Conservation (phyloP, 73 alveolate species). For the Effrenium voratum region DNA sequence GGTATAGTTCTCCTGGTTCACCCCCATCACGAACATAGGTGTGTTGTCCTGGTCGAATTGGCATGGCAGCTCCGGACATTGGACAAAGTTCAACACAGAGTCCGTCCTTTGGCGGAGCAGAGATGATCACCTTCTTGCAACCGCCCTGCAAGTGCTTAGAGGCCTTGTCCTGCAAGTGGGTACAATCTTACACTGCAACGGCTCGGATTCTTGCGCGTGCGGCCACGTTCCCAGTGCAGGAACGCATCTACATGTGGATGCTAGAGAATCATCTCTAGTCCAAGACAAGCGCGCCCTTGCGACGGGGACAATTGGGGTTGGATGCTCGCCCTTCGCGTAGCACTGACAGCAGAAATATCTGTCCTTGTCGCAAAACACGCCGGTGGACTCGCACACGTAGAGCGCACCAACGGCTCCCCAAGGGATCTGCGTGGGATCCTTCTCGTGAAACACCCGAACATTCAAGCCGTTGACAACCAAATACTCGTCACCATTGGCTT, state of each 20-base stretch:
- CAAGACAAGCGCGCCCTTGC: too few species aligned
- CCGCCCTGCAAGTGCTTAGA: conserved; percentile 98
- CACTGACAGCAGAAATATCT: not conserved
- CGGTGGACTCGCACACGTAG: conserved; percentile 98
- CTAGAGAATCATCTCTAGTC: not conserved
- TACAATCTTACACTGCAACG: not conserved
- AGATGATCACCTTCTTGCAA: conserved; percentile 98
- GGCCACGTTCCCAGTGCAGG: not conserved
- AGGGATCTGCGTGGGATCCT: conserved; percentile 96
- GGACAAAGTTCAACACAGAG: conserved; percentile 9
- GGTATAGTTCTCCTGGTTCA: conserved; percentile 97
- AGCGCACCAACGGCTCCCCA: conserved; percentile 98
- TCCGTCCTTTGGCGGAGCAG: conserved; percentile 99
- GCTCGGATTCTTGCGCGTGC: too few species aligned
- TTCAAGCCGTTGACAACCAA: conserved; percentile 97
- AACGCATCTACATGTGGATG: not conserved
- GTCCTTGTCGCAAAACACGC: conserved; percentile 96
- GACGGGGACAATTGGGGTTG: too few species aligned
- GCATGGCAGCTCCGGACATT: conserved; percentile 94
- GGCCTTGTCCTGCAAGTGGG: conserved; percentile 95
- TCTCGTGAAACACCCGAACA: conserved; percentile 96
- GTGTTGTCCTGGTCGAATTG: conserved; percentile 95
- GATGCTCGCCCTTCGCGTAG: too few species aligned
- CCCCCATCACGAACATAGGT: conserved; percentile 98
- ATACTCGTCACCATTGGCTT: conserved; percentile 77